Conservation (phyloP, 208 protist genomes). For the Acanthamoeba triangularis region DNA sequence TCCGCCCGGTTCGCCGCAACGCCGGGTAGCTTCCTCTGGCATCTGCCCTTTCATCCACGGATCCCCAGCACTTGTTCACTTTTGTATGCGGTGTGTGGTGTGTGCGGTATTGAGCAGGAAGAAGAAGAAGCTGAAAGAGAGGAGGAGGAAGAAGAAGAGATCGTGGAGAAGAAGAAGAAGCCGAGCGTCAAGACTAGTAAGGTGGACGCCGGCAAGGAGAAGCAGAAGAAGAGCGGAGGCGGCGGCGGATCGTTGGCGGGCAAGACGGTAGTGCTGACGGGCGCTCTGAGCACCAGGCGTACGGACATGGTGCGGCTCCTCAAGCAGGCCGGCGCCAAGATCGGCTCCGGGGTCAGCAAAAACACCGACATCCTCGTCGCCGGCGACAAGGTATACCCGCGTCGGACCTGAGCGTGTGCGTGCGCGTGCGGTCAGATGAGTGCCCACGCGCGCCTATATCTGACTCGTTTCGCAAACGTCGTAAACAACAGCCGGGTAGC, state of each 20-base stretch:
- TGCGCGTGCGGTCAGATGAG: no score
- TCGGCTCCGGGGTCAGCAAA: constrained; percentile 22
- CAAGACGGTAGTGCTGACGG: constrained; percentile 29
- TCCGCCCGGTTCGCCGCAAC: neutral
- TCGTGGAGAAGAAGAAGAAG: constrained; percentile 23
- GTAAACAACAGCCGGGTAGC: neutral
- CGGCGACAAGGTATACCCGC: neutral
- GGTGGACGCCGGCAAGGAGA: no score
- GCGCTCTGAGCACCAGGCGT: neutral
- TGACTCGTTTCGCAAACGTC: neutral
- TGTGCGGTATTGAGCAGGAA: neutral
- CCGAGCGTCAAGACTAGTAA: neutral
- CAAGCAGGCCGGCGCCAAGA: constrained; percentile 14
- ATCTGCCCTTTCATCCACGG: no score
- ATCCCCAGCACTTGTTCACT: no score
- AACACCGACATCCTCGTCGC: constrained; percentile 30
- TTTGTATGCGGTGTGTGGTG: no score
- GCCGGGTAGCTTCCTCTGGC: neutral
- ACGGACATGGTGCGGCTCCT: constrained; percentile 1
- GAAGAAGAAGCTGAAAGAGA: neutral
- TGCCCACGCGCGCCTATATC: neutral
- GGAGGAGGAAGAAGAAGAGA: neutral
- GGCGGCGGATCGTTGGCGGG: neutral
- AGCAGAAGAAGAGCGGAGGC: neutral
- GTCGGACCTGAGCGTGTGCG: neutral